phyloP scores from a whole-genome alignment of 2,329 filamentous ascomycete species.

The Calonectria ilicicola region DNA sequence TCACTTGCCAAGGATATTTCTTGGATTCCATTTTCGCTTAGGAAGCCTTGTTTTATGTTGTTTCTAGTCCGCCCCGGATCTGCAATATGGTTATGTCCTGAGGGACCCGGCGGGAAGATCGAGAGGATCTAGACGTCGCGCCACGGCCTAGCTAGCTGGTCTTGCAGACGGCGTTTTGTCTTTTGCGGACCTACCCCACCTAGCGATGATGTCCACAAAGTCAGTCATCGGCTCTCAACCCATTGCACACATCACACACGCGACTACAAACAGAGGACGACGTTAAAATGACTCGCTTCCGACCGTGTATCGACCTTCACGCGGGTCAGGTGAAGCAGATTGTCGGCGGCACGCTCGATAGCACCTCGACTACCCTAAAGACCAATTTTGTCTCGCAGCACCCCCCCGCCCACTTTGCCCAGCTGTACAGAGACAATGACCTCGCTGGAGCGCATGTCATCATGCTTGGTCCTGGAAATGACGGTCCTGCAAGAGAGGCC shows the following conservation, averaged over 20 bases:
- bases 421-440: constrained; percentile 80
- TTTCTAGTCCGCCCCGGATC: not conserved
- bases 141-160: not conserved
- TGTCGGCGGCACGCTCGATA: constrained; percentile 90
- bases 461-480: constrained; percentile 92
- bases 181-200: constrained; percentile 27
- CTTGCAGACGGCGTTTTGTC: constrained; percentile 13
- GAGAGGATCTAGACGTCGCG: not conserved
- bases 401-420: constrained; percentile 83
- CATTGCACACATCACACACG: constrained; percentile 7
- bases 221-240: constrained; percentile 14
- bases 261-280: not conserved
- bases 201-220: constrained; percentile 23
- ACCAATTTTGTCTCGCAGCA: constrained; percentile 94
- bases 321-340: constrained; percentile 99
- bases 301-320: constrained; percentile 97
- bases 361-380: constrained; percentile 74
- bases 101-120: constrained; percentile 3
- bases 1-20: not conserved
- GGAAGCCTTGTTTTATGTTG: not conserved
- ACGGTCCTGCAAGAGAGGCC: constrained; percentile 82
- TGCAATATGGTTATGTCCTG: not conserved
- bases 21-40: not conserved
- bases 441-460: constrained; percentile 92
- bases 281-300: constrained; percentile 86